Percentiles rank a stretch among this genome's conserved stretches.
These are phyloP conservation scores for Lodderomyces margitis DNA, from an alignment of 1,139 yeast genomes.

Conservation along the genomic window DNA sequence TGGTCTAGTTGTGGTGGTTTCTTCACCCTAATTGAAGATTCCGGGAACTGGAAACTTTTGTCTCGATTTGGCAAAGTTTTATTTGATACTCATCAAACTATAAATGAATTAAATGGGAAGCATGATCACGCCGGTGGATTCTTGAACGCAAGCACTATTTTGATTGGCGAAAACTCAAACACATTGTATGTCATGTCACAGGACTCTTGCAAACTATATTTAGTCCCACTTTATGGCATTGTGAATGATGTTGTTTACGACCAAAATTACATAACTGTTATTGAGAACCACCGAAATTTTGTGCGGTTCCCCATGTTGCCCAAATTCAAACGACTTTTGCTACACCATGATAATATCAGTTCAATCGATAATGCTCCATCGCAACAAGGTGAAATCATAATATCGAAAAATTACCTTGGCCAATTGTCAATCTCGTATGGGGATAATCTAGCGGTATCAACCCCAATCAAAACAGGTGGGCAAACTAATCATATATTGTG, in stretches of 20 bases:
- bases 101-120: slow-evolving; percentile 24
- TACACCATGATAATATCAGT: slow-evolving; percentile 21
- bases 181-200: slow-evolving; percentile 22
- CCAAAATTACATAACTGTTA: slow-evolving; percentile 27
- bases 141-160: slow-evolving; percentile 22
- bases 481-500: slow-evolving; percentile 38
- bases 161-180: slow-evolving; percentile 28
- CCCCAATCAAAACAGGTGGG: slow-evolving; percentile 29
- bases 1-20: slow-evolving; percentile 44
- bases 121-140: slow-evolving; percentile 20
- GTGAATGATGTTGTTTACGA: slow-evolving; percentile 22
- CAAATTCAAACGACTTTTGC: slow-evolving; percentile 27
- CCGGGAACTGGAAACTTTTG: slow-evolving; percentile 33
- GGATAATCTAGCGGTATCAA: slow-evolving; percentile 33
- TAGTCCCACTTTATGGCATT: slow-evolving; percentile 5
- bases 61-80: slow-evolving; percentile 37
- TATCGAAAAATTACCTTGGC: slow-evolving; percentile 23
- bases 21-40: slow-evolving; percentile 23
- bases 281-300: slow-evolving; percentile 21
- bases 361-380: slow-evolving; percentile 15
- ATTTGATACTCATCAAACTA: slow-evolving; percentile 27
- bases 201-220: slow-evolving; percentile 22
- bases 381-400: slow-evolving; percentile 21
- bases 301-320: slow-evolving; percentile 34
- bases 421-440: slow-evolving; percentile 37